Conservation (phyloP, 768 basidiomycete genomes). For the Kwoniella heveanensis region DNA sequence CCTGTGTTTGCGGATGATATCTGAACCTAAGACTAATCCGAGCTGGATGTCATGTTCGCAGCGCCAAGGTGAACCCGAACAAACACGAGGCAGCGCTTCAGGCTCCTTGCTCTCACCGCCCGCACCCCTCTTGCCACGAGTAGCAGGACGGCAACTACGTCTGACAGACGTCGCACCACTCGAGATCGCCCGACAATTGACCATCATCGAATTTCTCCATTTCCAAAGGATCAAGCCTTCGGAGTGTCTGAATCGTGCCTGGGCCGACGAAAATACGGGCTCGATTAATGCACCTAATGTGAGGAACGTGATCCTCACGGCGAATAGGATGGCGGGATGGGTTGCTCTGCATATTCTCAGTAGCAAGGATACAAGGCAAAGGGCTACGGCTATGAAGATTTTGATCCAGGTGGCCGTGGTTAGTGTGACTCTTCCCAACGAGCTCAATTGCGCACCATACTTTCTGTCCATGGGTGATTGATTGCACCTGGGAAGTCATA, state of each 20-base stretch:
- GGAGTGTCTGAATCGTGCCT: conserved; percentile 77
- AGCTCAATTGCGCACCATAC: no score
- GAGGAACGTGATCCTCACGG: conserved; percentile 79
- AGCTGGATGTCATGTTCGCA: not conserved
- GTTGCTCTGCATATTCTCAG: conserved; percentile 88
- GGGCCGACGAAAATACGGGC: conserved; percentile 67
- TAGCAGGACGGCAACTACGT: conserved; percentile 60
- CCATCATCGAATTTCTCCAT: conserved; percentile 81
- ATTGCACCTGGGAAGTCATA: no score
- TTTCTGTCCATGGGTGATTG: no score
- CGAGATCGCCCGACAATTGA: conserved; percentile 89
- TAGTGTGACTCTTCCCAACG: conserved; percentile 14
- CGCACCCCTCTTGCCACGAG: conserved; percentile 45
- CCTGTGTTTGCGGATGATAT: no score
- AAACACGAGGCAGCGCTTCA: conserved; percentile 35
- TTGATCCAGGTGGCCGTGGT: conserved; percentile 74
- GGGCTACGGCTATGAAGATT: conserved; percentile 80
- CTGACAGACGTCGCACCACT: conserved; percentile 82
- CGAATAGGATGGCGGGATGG: conserved; percentile 66
- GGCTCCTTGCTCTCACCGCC: conserved; percentile 46
- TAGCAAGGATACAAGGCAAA: conserved; percentile 78
- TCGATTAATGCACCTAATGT: conserved; percentile 66
- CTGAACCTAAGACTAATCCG: no score
- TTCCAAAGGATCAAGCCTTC: conserved; percentile 86
- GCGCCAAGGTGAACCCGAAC: conserved; percentile 36